Percentiles rank a stretch among this genome's conserved stretches.
Conservation (phyloP, 2,329 filamentous ascomycete species). For the Aspergillus sp. region DNA sequence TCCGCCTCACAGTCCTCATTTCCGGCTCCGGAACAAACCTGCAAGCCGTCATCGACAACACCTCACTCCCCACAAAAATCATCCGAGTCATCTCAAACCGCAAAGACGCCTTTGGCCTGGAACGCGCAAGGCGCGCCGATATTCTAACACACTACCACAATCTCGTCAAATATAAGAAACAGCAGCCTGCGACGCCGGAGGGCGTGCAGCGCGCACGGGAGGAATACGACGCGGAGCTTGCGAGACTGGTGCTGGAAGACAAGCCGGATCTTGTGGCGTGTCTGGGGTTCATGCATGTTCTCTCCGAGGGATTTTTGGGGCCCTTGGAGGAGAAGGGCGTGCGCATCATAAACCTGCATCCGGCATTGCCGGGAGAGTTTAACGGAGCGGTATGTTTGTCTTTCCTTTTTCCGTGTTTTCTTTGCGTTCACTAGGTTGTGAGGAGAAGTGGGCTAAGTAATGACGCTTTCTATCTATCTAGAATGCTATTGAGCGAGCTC, state of each 20-base stretch:
- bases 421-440: background rate
- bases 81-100: constrained; percentile 69
- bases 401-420: background rate
- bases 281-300: constrained; percentile 86
- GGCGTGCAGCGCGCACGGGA: constrained; percentile 59
- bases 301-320: constrained; percentile 70
- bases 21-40: constrained; percentile 78
- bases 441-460: constrained; percentile 4
- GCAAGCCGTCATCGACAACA: constrained; percentile 73
- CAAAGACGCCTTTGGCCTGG: constrained; percentile 67
- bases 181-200: constrained; percentile 60
- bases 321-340: constrained; percentile 67
- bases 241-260: constrained; percentile 66
- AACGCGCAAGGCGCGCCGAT: constrained; percentile 60
- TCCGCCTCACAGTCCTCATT: constrained; percentile 69
- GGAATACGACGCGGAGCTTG: constrained; percentile 76
- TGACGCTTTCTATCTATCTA: constrained; percentile 19
- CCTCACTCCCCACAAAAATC: constrained; percentile 59
- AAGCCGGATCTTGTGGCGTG: constrained; percentile 77
- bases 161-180: constrained; percentile 75
- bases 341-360: constrained; percentile 81
- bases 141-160: constrained; percentile 84
- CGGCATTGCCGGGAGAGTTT: constrained; percentile 73
- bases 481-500: constrained; percentile 77
- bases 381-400: constrained; percentile 64